Conservation (phyloP, 257 asterid species). For the Scutellaria galericulata region DNA sequence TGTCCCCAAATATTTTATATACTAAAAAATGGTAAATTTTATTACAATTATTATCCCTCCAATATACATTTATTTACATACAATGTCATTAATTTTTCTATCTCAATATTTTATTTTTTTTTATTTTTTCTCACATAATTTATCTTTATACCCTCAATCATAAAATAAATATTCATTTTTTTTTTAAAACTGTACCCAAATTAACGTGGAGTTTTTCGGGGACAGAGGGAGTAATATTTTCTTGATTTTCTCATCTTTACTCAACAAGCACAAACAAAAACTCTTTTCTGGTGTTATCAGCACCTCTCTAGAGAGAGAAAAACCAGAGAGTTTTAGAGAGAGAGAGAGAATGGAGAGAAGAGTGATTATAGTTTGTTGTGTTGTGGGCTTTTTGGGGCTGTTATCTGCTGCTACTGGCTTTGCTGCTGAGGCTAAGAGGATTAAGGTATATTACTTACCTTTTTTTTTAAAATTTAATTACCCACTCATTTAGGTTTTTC, state of each 20-base stretch:
- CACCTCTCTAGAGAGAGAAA: constrained; percentile 32
- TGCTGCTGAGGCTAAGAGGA: constrained; percentile 80
- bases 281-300: not conserved
- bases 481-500: not conserved
- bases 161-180: no score
- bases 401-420: constrained; percentile 77
- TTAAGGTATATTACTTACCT: constrained; percentile 53
- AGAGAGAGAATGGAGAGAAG: constrained; percentile 59
- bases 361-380: constrained; percentile 54
- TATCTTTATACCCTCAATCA: no score
- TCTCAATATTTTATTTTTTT: no score
- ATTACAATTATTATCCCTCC: no score
- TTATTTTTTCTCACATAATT: no score
- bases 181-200: no score
- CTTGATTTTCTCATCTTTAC: constrained; percentile 19
- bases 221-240: no score
- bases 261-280: not conserved
- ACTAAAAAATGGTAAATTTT: no score
- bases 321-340: constrained; percentile 20
- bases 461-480: not conserved
- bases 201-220: no score
- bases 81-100: no score
- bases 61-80: no score
- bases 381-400: constrained; percentile 71
- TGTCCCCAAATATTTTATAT: no score